phyloP scores from a whole-genome alignment of 768 basidiomycete species.

The Pholiota microspora region DNA sequence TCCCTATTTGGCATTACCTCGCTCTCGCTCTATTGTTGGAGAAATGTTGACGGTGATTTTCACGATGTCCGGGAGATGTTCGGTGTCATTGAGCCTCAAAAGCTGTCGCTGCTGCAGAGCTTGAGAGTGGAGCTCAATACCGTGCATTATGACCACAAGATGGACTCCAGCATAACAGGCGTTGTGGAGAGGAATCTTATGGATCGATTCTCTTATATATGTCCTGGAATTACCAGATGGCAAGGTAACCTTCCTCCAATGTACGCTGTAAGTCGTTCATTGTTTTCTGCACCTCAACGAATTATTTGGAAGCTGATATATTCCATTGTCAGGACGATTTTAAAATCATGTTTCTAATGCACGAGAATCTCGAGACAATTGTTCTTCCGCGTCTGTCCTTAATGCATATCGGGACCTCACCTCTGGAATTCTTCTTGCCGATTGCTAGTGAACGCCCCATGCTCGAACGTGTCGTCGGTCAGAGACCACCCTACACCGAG shows the following conservation, averaged over 20 bases:
- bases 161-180: slow-evolving; percentile 7
- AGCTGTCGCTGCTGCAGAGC: slow-evolving; percentile 3
- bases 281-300: not conserved
- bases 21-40: slow-evolving; percentile 11
- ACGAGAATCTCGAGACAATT: slow-evolving; percentile 13
- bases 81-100: not conserved
- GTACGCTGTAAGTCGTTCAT: slow-evolving; percentile 8
- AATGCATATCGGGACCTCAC: slow-evolving; percentile 2
- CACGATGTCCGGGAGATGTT: slow-evolving; percentile 6
- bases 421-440: slow-evolving; percentile 7
- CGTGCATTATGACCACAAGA: slow-evolving; percentile 4
- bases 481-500: slow-evolving; percentile 11
- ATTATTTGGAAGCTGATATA: not conserved
- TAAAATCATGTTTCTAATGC: slow-evolving; percentile 11
- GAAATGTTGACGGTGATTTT: not conserved
- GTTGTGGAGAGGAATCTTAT: slow-evolving; percentile 2
- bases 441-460: slow-evolving; percentile 1
- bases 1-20: slow-evolving; percentile 9
- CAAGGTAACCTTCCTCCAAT: slow-evolving; percentile 12
- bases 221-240: slow-evolving; percentile 9
- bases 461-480: slow-evolving; percentile 13
- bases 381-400: slow-evolving; percentile 9
- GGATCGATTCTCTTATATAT: slow-evolving; percentile 14
- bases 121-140: slow-evolving; percentile 10
- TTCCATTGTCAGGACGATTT: slow-evolving; percentile 6